These are phyloP conservation scores for Arachis hypogaea DNA, from an alignment of 306 rosid species.

Conservation along the genomic window DNA sequence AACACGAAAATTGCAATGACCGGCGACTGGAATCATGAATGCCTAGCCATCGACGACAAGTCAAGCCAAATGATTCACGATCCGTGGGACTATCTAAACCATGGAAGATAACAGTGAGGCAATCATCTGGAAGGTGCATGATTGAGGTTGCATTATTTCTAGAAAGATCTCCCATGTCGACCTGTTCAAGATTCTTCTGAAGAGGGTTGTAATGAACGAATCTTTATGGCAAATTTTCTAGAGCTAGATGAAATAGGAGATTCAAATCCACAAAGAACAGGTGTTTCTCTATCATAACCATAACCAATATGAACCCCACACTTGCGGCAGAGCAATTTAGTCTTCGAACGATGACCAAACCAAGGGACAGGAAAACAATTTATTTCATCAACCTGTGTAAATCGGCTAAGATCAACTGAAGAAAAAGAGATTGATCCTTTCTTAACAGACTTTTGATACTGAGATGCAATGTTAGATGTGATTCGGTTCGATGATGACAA, in stretches of 20 bases:
- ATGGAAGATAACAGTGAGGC: slow-evolving; percentile 58
- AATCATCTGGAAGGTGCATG: slow-evolving; percentile 63
- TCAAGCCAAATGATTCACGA: slow-evolving; percentile 68
- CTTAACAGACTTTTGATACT: slow-evolving; percentile 55
- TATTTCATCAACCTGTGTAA: slow-evolving; percentile 67
- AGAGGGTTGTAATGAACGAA: slow-evolving; percentile 59
- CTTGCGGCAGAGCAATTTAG: slow-evolving; percentile 62
- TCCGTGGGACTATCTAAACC: slow-evolving; percentile 51
- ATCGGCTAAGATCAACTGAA: slow-evolving; percentile 65
- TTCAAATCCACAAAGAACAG: slow-evolving; percentile 57
- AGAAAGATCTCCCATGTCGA: slow-evolving; percentile 50
- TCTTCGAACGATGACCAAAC: slow-evolving; percentile 52
- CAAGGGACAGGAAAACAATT: slow-evolving; percentile 57
- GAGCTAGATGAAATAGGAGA: slow-evolving; percentile 52
- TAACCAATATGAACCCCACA: slow-evolving; percentile 70
- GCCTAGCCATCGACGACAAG: slow-evolving; percentile 60
- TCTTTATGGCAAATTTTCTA: slow-evolving; percentile 55
- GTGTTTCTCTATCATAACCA: slow-evolving; percentile 54
- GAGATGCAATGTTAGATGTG: slow-evolving; percentile 61
- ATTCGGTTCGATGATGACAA: slow-evolving; percentile 60
- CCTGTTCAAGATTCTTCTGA: slow-evolving; percentile 53
- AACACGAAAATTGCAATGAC: slow-evolving; percentile 59
- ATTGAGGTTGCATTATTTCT: slow-evolving; percentile 46
- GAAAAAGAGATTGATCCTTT: slow-evolving; percentile 59
- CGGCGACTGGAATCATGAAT: slow-evolving; percentile 55